phyloP scores from a whole-genome alignment of 2,329 filamentous ascomycete genomes.

The Aurifilum marmelostoma region DNA sequence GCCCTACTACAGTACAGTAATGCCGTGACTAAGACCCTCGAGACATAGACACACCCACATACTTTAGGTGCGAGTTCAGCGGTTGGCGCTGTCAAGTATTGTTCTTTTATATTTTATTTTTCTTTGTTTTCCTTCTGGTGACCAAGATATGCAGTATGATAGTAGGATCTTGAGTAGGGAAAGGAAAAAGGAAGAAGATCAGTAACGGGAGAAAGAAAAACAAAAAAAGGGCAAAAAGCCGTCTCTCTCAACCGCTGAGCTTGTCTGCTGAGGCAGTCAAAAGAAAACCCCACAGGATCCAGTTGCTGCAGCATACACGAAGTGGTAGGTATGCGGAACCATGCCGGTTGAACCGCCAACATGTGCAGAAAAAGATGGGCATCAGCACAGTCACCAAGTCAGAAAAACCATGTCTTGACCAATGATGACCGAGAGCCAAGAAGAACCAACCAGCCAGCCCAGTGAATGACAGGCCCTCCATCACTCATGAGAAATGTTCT shows the following conservation, averaged over 20 bases:
- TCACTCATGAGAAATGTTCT: constrained; percentile 15
- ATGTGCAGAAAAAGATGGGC: not conserved
- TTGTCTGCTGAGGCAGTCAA: not conserved
- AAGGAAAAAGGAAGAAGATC: not conserved
- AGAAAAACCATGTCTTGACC: not conserved
- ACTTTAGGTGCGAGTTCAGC: not conserved
- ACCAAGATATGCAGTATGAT: not conserved
- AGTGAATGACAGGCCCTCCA: constrained; percentile 9
- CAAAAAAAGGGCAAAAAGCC: not conserved
- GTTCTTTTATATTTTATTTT: too few relatives aligned
- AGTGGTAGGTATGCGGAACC: not conserved
- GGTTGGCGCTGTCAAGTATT: not conserved
- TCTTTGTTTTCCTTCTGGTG: not conserved
- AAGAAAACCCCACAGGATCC: not conserved
- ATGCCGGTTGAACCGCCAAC: not conserved
- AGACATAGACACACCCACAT: not conserved
- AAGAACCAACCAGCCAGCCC: not conserved
- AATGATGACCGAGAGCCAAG: not conserved
- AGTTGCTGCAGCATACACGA: not conserved
- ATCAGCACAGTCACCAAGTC: not conserved
- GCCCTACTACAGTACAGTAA: not conserved
- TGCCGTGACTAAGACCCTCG: not conserved
- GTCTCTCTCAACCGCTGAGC: not conserved
- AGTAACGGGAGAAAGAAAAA: too few relatives aligned
- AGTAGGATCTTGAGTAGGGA: not conserved